A percentile compares a stretch with the other conserved stretches of the same genome.
Evolutionary conservation across 768 basidiomycete species (phyloP).

Genomic region (Lactarius deliciosus): DNA sequence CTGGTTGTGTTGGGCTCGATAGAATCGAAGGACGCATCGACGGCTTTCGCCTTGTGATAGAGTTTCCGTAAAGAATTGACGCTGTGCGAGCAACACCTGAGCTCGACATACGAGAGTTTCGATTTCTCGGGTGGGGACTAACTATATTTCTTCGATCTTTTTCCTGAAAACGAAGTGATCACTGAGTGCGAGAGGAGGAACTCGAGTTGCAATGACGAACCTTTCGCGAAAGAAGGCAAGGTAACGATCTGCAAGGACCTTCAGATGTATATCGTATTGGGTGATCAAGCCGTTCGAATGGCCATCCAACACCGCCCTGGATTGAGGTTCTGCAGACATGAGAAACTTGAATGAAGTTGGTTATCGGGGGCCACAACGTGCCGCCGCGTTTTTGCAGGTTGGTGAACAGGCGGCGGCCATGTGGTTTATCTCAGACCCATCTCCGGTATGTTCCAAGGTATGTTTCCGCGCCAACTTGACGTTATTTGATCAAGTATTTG

Average conservation of each 20-base stretch:
- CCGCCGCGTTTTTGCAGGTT: neutral
- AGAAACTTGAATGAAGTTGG: neutral
- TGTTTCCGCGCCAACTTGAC: no score
- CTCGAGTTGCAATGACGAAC: conserved; percentile 41
- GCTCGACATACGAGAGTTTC: neutral
- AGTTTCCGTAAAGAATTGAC: conserved; percentile 72
- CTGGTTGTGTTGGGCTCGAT: conserved; percentile 62
- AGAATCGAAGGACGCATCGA: conserved; percentile 73
- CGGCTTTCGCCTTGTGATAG: conserved; percentile 66
- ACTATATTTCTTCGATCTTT: conserved; percentile 87
- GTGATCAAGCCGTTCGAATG: conserved; percentile 49
- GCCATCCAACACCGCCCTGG: conserved; percentile 20
- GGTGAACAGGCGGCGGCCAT: neutral
- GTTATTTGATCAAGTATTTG: no score
- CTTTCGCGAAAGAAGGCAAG: conserved; percentile 84
- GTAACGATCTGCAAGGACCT: conserved; percentile 70
- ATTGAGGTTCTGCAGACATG: conserved; percentile 23
- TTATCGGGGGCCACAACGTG: neutral
- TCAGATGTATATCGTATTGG: conserved; percentile 71
- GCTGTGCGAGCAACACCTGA: conserved; percentile 39
- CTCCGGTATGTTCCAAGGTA: no score
- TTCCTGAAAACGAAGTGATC: conserved; percentile 46
- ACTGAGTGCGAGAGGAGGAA: conserved; percentile 19
- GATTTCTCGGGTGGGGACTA: conserved; percentile 35
- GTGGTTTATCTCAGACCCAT: neutral